Percentiles rank a stretch among this genome's conserved stretches.
phyloP scores from a whole-genome alignment of 441 rosid species.

The Erodium chrysanthum region DNA sequence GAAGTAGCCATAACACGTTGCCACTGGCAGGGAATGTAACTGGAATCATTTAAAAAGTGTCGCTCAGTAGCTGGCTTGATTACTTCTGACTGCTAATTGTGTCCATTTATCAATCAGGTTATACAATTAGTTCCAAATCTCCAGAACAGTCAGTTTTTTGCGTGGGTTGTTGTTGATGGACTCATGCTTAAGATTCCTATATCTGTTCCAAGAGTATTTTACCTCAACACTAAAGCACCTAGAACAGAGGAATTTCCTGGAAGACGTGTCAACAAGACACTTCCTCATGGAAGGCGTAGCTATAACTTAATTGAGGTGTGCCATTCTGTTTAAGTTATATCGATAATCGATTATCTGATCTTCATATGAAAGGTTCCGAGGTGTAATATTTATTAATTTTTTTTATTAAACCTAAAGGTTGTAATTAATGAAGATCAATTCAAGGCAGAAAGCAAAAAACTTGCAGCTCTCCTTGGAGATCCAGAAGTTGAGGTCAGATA shows the following conservation, averaged over 20 bases:
- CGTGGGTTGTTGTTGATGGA: slow-evolving; percentile 92
- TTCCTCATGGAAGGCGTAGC: slow-evolving; percentile 78
- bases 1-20: slow-evolving; percentile 69
- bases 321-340: slow-evolving; percentile 16
- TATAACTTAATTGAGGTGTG: slow-evolving; percentile 75
- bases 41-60: slow-evolving; percentile 17
- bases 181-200: slow-evolving; percentile 87
- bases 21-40: slow-evolving; percentile 71
- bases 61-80: slow-evolving; percentile 12
- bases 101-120: slow-evolving; percentile 42
- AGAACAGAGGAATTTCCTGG: slow-evolving; percentile 67
- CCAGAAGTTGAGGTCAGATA: slow-evolving; percentile 87
- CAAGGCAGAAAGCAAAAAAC: slow-evolving; percentile 61
- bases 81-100: slow-evolving; percentile 22
- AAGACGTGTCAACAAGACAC: slow-evolving; percentile 67
- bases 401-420: slow-evolving; percentile 28
- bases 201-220: slow-evolving; percentile 68
- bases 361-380: slow-evolving; percentile 17
- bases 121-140: slow-evolving; percentile 72
- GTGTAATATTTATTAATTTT: slow-evolving; percentile 12
- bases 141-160: slow-evolving; percentile 50
- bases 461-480: slow-evolving; percentile 84
- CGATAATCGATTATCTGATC: neutral
- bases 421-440: slow-evolving; percentile 64
- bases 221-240: slow-evolving; percentile 66